Percentiles rank a stretch among this genome's conserved stretches.
Evolutionary conservation across 2,329 filamentous ascomycete genomes (phyloP).

Genomic region (Pseudocercospora vitis): DNA sequence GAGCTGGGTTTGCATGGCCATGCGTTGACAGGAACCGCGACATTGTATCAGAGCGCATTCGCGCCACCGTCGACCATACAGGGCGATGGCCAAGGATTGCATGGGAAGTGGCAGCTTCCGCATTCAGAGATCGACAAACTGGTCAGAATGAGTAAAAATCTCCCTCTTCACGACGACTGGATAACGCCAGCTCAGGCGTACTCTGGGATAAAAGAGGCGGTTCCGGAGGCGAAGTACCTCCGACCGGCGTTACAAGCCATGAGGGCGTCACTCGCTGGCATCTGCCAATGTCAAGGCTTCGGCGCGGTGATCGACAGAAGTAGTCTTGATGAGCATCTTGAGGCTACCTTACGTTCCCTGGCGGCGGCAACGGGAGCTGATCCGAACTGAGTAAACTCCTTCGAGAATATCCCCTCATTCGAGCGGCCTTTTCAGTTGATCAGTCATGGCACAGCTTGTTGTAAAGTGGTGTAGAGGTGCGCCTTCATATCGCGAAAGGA

Average conservation of each 20-base stretch:
- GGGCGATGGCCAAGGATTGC: not conserved
- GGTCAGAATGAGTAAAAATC: slow-evolving; percentile 22
- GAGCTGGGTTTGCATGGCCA: slow-evolving; percentile 19
- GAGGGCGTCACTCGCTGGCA: slow-evolving; percentile 19
- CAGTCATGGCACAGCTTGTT: too few relatives aligned
- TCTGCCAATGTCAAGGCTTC: slow-evolving; percentile 25
- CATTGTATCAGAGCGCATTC: slow-evolving; percentile 24
- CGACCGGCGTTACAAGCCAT: slow-evolving; percentile 23
- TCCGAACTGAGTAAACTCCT: too few relatives aligned
- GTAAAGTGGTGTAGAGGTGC: too few relatives aligned
- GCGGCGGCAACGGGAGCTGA: not conserved
- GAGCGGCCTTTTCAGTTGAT: too few relatives aligned
- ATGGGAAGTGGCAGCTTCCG: slow-evolving; percentile 28
- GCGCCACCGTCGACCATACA: slow-evolving; percentile 7
- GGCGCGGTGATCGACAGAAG: slow-evolving; percentile 24
- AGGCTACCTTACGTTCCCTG: slow-evolving; percentile 8
- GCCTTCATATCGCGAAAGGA: too few relatives aligned
- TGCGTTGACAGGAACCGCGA: slow-evolving; percentile 23
- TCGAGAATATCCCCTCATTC: too few relatives aligned
- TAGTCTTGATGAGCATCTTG: slow-evolving; percentile 19
- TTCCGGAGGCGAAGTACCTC: slow-evolving; percentile 19
- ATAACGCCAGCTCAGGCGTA: slow-evolving; percentile 31
- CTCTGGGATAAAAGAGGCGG: slow-evolving; percentile 17
- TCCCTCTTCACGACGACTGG: slow-evolving; percentile 27
- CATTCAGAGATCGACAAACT: slow-evolving; percentile 33